phyloP scores from a whole-genome alignment of 345 rosid species.

The Camelina neglecta region DNA sequence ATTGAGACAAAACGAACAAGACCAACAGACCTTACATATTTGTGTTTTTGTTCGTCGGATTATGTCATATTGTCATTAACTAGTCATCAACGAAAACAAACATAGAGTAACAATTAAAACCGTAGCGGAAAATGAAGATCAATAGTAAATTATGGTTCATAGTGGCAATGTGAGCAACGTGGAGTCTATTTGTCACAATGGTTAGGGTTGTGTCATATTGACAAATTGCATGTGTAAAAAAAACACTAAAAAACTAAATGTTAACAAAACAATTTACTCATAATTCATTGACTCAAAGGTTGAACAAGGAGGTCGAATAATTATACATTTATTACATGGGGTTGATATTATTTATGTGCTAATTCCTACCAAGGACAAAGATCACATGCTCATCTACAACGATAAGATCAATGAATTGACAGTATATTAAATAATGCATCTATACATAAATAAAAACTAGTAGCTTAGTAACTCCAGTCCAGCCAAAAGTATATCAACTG shows the following conservation, averaged over 20 bases:
- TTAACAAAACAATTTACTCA: not conserved
- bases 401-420: constrained; percentile 11
- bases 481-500: constrained; percentile 7
- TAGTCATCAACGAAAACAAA: not conserved
- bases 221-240: not conserved
- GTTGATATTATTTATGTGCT: constrained; percentile 11
- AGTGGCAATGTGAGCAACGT: not conserved
- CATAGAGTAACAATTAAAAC: not conserved
- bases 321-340: constrained; percentile 2
- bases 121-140: not conserved
- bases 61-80: not conserved
- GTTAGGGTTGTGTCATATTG: constrained; percentile 2
- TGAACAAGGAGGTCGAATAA: constrained; percentile 11
- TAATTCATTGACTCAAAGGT: constrained; percentile 20
- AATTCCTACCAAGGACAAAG: constrained; percentile 24
- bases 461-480: not conserved
- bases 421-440: constrained; percentile 3
- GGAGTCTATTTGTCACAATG: not conserved
- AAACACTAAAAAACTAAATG: not conserved
- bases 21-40: not conserved
- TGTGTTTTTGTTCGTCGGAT: not conserved
- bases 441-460: not conserved
- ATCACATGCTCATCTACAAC: constrained; percentile 37
- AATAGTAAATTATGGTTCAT: not conserved
- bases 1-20: not conserved